Base-by-base conservation (phyloP, 306 rosid genomes). In the Alnus rubra region DNA sequence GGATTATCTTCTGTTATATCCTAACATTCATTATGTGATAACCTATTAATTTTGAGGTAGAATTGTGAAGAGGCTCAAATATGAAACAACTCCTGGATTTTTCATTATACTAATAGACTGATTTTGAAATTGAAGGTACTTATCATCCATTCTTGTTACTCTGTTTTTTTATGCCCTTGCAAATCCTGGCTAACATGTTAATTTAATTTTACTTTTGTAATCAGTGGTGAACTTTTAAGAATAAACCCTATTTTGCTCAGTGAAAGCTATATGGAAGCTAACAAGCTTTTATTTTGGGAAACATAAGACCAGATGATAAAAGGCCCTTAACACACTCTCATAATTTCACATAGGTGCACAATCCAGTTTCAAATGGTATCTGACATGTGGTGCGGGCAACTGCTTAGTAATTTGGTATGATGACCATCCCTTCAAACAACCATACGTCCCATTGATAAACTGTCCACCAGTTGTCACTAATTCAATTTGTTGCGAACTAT, bases 11-110 rank as follows among this genome's bases (percentile, higher is more conserved):
- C 62, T 55, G 62, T 55, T n/a, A 2, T 19, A 19, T 55, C 30
- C 15, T 28, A 9, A 23, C 28, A 9, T 3, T 59, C 62, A 10
- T 28, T 10, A 59, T 19, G 65, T 9, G 37, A 59, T 15, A 23
- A n/a, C 30, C 4, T n/a, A 7, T 55, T 5, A 2, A 7, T 59
- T 59, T 59, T 3, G 37, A 9, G 7, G 42, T 30, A 30, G 42
- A 62, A 33, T 4, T 33, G 9, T 13, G 13, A 62, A 33, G 12
- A 74, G 59, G 75, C 77, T 67, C n/a, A 53, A 23, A 23, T 82
- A 49, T 37, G 45, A 2, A 54, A 68, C 50, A 16, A 50, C 37
- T 35, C 9, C 4, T 39, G 50, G 42, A 9, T 18, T 68, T 42
- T 68, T 68, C 0, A n/a, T 39, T 18, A 4, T 9, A 35, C 11